Evolutionary conservation across 768 basidiomycete species (phyloP).

Genomic region (Kwoniella sp.): DNA sequence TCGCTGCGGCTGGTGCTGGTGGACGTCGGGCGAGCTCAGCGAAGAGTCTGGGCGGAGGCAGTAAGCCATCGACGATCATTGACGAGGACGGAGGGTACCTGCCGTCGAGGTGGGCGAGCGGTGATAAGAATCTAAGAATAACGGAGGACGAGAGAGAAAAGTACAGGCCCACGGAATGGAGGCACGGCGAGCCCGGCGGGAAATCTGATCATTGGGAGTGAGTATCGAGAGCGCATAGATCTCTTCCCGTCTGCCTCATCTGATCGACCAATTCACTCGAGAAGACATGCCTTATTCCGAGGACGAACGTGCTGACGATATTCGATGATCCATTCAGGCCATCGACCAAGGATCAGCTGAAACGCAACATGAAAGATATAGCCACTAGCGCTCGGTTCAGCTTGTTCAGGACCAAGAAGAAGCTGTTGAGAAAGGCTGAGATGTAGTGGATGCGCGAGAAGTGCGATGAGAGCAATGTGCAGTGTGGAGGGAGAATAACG

Average conservation of each 20-base stretch:
- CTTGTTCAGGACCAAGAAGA: conserved; percentile 53
- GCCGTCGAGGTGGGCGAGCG: conserved; percentile 52
- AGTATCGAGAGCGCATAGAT: conserved; percentile 26
- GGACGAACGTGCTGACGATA: neutral
- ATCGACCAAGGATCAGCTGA: conserved; percentile 45
- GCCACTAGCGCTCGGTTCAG: conserved; percentile 50
- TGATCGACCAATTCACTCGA: too few species aligned
- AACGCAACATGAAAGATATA: conserved; percentile 53
- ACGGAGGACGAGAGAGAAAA: conserved; percentile 52
- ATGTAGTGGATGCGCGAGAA: too few species aligned
- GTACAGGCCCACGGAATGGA: conserved; percentile 56
- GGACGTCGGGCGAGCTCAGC: conserved; percentile 12
- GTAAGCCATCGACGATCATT: conserved; percentile 36
- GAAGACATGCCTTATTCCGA: too few species aligned
- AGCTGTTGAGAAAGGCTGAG: conserved; percentile 47
- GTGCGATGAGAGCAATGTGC: too few species aligned
- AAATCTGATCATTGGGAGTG: conserved; percentile 53
- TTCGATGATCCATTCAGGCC: conserved; percentile 1
- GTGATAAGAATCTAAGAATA: conserved; percentile 43
- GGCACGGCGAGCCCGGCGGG: conserved; percentile 41
- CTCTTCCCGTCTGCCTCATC: neutral
- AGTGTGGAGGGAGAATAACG: too few species aligned
- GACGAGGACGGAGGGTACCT: conserved; percentile 51
- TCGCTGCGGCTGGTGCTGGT: conserved; percentile 5
- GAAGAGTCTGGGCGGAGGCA: conserved; percentile 13